Evolutionary conservation across 1,284 basidiomycete genomes (phyloP).

Genomic region (Takashimella koratensis): DNA sequence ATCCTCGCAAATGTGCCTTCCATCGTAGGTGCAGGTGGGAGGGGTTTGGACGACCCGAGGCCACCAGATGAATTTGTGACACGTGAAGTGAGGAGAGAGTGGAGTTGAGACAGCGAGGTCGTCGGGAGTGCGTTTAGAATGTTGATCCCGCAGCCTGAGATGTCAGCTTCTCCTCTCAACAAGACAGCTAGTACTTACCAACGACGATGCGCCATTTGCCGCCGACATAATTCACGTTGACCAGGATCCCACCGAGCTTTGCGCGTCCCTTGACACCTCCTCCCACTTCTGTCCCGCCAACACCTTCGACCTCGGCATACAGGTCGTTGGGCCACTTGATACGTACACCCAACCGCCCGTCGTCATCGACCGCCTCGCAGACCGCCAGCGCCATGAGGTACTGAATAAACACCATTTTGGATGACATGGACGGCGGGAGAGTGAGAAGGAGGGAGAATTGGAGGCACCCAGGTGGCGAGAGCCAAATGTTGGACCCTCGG

Average conservation of each 20-base stretch:
- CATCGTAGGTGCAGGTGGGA: constrained; percentile 56
- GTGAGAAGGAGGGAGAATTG: constrained; percentile 79
- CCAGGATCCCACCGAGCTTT: constrained; percentile 87
- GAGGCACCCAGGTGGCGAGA: constrained; percentile 86
- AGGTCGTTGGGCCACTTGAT: constrained; percentile 99
- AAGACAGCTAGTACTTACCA: constrained; percentile 54
- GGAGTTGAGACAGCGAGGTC: constrained; percentile 71
- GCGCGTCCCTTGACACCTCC: constrained; percentile 51
- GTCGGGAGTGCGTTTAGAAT: constrained; percentile 79
- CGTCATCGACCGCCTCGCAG: constrained; percentile 63
- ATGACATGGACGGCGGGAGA: constrained; percentile 56
- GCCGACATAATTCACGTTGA: constrained; percentile 77
- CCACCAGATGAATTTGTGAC: constrained; percentile 9
- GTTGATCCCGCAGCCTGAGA: constrained; percentile 82
- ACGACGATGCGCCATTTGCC: constrained; percentile 73
- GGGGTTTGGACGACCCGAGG: constrained; percentile 21
- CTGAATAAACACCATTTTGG: constrained; percentile 85
- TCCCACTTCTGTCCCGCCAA: constrained; percentile 37
- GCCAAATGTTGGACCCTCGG: constrained; percentile 85
- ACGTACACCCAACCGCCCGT: constrained; percentile 60
- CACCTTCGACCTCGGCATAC: constrained; percentile 61
- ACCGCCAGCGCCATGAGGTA: constrained; percentile 89
- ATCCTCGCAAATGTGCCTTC: constrained; percentile 74
- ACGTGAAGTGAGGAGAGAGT: constrained; percentile 32
- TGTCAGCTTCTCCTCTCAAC: background rate